Evolutionary conservation across 2,329 filamentous ascomycete species (phyloP), one percentile per base, ranked within the genome.

Genomic region (Phaeoacremonium minimum): DNA sequence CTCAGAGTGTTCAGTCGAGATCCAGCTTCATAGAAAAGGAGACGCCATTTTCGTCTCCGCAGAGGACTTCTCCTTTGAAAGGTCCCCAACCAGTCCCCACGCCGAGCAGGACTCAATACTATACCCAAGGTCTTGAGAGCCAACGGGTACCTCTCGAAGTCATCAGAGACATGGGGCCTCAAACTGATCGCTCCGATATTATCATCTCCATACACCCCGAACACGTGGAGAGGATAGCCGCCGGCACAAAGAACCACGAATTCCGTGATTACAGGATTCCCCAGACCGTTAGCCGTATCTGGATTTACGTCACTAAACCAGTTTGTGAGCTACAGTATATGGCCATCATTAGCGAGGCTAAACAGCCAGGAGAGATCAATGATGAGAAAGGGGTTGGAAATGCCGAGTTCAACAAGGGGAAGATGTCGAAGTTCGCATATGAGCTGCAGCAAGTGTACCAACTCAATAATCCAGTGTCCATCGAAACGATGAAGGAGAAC

Each of bases 391-490:
- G 73, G 0, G 41, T 71, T 3, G 75, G 73, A 13, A 79, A 77
- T 40, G 56, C 48, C 3, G 68, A 73, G 9, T 80, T 75, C 51
- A 74, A 75, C 40, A 47, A 55, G 8, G 60, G 61, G 6, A 54
- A 46, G 28, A 54, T 43, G n/a, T 40, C 54, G 13, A 64, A 61
- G 16, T 75, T 61, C 42, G 75, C 72, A 4, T 75, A 78, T 47
- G 68, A 73, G 46, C 61, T 79, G 30, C 45, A 66, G 15, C 66
- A 81, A 46, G 63, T 84, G 1, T 84, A 82, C 48, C 67, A 78
- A 53, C 65, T 84, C 17, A 80, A 81, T 47, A 71, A 83, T 50
- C 73, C 78, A 0, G 61, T 79, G 2, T 57, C 67, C 1, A 57
- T 76, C 2, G 57, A 63, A 0, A 61, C 69, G 35, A 74, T 83